These are phyloP conservation scores for Cyberlindnera mississippiensis DNA, from an alignment of 805 yeast genomes.

Conservation along the genomic window DNA sequence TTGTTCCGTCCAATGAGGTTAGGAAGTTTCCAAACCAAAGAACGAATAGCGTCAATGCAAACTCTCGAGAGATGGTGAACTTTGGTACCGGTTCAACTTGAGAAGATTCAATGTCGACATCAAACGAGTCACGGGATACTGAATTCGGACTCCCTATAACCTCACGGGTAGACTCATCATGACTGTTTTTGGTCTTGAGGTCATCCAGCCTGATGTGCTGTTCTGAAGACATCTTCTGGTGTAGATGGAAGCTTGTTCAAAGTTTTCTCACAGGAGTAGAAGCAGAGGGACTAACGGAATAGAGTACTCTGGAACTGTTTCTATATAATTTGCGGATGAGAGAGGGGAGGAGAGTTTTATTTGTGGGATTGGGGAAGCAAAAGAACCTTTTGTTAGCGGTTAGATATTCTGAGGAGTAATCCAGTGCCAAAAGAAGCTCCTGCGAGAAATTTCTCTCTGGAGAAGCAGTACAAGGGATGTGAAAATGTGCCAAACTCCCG, in stretches of 20 bases:
- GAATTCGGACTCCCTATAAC: neutral
- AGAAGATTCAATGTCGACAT: constrained; percentile 4
- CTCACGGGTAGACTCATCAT: constrained; percentile 7
- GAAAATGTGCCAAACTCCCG: neutral
- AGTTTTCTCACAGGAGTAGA: too few relatives aligned
- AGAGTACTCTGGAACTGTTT: too few relatives aligned
- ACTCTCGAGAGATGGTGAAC: constrained; percentile 13
- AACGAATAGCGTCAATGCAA: constrained; percentile 23
- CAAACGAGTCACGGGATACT: constrained; percentile 8
- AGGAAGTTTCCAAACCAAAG: constrained; percentile 46
- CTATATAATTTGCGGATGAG: too few relatives aligned
- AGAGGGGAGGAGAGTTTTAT: too few relatives aligned
- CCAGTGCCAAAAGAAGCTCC: too few relatives aligned
- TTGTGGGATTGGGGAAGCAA: too few relatives aligned
- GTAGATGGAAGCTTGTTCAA: too few relatives aligned
- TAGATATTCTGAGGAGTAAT: too few relatives aligned
- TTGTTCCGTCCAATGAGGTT: constrained; percentile 55
- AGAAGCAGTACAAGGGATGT: too few relatives aligned
- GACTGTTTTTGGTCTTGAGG: neutral
- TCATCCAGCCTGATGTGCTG: constrained; percentile 3
- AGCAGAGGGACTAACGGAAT: too few relatives aligned
- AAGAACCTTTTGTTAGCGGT: too few relatives aligned
- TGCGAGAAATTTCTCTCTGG: too few relatives aligned
- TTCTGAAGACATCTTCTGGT: constrained; percentile 1
- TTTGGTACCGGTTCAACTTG: neutral